These are phyloP conservation scores for Eucalyptus sideroxylon DNA, from an alignment of 345 rosid species.

Conservation along the genomic window DNA sequence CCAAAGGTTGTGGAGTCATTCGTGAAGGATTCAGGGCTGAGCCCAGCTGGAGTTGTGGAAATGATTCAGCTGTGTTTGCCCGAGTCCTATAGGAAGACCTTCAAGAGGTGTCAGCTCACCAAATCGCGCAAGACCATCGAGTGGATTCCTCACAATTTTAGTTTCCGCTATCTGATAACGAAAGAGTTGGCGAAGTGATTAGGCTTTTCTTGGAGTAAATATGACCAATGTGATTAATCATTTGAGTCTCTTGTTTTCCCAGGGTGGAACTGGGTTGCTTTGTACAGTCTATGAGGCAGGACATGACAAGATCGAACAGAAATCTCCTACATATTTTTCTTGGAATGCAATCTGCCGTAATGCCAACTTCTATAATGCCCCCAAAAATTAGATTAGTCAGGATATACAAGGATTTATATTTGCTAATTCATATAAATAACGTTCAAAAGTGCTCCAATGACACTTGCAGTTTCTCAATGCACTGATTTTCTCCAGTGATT, in stretches of 20 bases:
- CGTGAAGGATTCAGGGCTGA: constrained; percentile 60
- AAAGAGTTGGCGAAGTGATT: constrained; percentile 63
- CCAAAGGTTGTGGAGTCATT: constrained; percentile 78
- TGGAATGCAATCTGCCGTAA: background rate
- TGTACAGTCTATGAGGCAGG: background rate
- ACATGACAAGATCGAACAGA: background rate
- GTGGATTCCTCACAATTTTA: constrained; percentile 82
- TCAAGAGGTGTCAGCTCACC: constrained; percentile 43
- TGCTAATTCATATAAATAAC: background rate
- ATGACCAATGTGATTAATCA: background rate
- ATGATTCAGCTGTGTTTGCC: constrained; percentile 59
- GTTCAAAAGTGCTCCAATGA: background rate
- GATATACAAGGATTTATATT: background rate
- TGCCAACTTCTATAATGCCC: background rate
- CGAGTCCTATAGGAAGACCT: constrained; percentile 30
- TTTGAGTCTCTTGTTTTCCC: background rate
- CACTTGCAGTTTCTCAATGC: background rate
- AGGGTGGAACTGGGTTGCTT: background rate
- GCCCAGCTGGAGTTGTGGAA: constrained; percentile 42
- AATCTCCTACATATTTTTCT: background rate
- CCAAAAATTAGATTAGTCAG: background rate
- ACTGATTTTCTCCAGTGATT: background rate
- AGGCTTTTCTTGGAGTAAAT: background rate
- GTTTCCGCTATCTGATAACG: constrained; percentile 75
- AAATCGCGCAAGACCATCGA: constrained; percentile 59